phyloP scores from a whole-genome alignment of 148 eudicot genomes.

The Vaccinium myrtillus region DNA sequence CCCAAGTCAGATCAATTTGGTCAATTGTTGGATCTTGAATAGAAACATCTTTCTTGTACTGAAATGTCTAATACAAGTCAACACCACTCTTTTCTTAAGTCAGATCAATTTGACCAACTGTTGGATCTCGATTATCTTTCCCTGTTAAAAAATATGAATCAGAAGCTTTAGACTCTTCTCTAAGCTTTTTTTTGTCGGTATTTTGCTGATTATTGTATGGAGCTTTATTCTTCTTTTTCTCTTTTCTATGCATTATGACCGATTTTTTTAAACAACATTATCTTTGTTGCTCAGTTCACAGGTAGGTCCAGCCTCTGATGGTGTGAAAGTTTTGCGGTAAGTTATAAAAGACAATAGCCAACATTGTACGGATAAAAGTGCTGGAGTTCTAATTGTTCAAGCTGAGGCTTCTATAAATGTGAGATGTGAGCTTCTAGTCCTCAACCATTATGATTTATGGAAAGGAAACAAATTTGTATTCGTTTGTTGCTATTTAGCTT shows the following conservation, averaged over 20 bases:
- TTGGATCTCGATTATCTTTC: too few relatives aligned
- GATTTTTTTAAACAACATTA: not conserved
- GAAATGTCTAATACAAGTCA: too few relatives aligned
- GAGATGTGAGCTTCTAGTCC: constrained; percentile 39
- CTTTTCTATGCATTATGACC: not conserved
- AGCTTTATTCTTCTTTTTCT: too few relatives aligned
- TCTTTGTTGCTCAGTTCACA: constrained; percentile 50
- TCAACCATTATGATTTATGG: not conserved
- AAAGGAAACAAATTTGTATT: not conserved
- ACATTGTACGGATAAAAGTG: constrained; percentile 20
- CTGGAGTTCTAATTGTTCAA: constrained; percentile 83
- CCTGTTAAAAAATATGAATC: too few relatives aligned
- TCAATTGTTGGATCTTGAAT: not conserved
- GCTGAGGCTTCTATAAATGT: constrained; percentile 64
- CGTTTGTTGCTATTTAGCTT: constrained; percentile 34
- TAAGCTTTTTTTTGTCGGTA: too few relatives aligned
- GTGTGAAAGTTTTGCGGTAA: constrained; percentile 52
- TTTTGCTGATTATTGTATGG: too few relatives aligned
- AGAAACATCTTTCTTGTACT: not conserved
- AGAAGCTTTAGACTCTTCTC: too few relatives aligned
- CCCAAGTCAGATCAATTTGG: not conserved
- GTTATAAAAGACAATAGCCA: constrained; percentile 44
- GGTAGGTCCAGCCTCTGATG: constrained; percentile 87
- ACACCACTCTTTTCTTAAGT: not conserved
- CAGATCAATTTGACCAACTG: too few relatives aligned